Percentiles rank a stretch among this genome's conserved stretches.
phyloP scores from a whole-genome alignment of 1,284 basidiomycete genomes.

The Rhodotorula sp. region DNA sequence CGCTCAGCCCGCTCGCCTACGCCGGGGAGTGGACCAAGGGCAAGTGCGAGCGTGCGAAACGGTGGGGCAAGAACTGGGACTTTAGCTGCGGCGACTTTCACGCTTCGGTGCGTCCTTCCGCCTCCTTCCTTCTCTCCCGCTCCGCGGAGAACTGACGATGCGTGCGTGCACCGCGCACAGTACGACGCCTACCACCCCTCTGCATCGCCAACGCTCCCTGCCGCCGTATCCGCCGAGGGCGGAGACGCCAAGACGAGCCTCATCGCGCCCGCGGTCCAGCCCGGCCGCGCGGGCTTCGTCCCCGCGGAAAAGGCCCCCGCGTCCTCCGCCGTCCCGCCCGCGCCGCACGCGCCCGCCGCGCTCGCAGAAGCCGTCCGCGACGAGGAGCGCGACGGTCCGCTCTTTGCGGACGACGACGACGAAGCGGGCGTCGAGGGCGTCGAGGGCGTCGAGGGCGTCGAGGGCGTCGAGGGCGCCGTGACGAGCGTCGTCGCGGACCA shows the following conservation, averaged over 20 bases:
- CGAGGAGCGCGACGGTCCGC: slow-evolving; percentile 9
- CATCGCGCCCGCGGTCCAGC: slow-evolving; percentile 17
- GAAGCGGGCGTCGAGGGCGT: neutral
- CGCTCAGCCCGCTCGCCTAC: slow-evolving; percentile 82
- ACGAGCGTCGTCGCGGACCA: slow-evolving; percentile 15
- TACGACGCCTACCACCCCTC: slow-evolving; percentile 14
- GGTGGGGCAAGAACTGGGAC: slow-evolving; percentile 93
- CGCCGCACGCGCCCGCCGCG: neutral
- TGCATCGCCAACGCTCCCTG: neutral
- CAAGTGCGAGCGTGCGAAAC: slow-evolving; percentile 69
- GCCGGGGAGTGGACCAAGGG: slow-evolving; percentile 81
- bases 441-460: neutral
- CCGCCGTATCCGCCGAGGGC: neutral
- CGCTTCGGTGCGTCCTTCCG: slow-evolving; percentile 5
- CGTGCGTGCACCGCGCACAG: too few species aligned
- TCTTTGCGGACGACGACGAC: neutral
- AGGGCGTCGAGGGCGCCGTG: neutral
- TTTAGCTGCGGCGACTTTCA: slow-evolving; percentile 73
- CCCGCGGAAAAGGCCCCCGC: slow-evolving; percentile 26
- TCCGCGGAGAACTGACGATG: too few species aligned
- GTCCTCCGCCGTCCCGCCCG: slow-evolving; percentile 8
- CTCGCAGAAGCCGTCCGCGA: neutral
- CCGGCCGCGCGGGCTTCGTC: slow-evolving; percentile 26
- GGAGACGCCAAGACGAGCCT: neutral
- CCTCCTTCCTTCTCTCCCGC: slow-evolving; percentile 1